These are phyloP conservation scores for Colletotrichum camelliae DNA, from an alignment of 2,329 filamentous ascomycete species.

Conservation along the genomic window DNA sequence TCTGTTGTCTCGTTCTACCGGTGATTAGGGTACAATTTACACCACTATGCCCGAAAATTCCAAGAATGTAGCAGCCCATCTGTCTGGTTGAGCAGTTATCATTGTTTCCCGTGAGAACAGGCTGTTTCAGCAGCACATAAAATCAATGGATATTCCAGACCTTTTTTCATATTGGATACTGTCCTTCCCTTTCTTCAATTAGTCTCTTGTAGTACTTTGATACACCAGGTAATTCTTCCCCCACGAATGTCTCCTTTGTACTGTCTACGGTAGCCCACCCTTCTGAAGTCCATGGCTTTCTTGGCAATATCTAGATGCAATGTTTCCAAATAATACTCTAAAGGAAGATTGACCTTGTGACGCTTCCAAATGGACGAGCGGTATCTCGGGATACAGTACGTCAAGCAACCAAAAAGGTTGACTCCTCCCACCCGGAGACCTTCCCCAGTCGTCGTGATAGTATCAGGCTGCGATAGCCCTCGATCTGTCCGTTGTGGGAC, in stretches of 20 bases:
- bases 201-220: neutral
- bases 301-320: neutral
- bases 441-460: neutral
- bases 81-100: too few species aligned
- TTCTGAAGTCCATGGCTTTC: neutral
- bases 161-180: neutral
- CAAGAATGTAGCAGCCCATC: too few species aligned
- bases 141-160: too few species aligned
- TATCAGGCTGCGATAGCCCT: neutral
- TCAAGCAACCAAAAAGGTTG: neutral
- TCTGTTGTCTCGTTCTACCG: too few species aligned
- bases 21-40: too few species aligned
- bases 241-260: neutral
- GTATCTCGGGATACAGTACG: neutral
- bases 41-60: too few species aligned
- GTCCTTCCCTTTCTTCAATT: neutral
- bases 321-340: neutral
- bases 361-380: neutral
- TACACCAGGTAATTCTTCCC: neutral
- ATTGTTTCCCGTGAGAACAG: too few species aligned
- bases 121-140: too few species aligned
- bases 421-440: neutral
- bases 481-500: neutral
- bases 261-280: neutral
- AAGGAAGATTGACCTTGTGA: neutral